Evolutionary conservation across 305 asterid species (phyloP).

Genomic region (Fraxinus baroniana): DNA sequence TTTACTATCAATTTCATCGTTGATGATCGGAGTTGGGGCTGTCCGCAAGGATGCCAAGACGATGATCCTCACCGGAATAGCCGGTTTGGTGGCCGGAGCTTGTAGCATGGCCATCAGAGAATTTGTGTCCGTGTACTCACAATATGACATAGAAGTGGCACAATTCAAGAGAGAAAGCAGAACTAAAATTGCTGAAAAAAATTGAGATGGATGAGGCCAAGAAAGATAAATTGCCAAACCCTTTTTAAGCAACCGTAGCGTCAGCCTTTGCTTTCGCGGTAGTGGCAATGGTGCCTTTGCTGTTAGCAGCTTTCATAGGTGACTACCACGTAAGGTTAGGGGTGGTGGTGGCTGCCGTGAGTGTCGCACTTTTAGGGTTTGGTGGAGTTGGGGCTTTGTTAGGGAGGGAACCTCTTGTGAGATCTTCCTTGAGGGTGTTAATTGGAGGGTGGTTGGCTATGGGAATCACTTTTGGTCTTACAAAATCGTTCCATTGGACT

Average conservation of each 20-base stretch:
- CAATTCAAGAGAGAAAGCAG: conserved; percentile 38
- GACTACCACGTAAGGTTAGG: conserved; percentile 32
- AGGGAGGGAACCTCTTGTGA: conserved; percentile 34
- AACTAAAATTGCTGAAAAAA: background rate
- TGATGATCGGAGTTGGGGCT: conserved; percentile 77
- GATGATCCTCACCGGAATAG: conserved; percentile 64
- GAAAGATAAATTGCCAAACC: conserved; percentile 30
- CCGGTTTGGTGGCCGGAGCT: conserved; percentile 63
- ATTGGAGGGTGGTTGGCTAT: conserved; percentile 46
- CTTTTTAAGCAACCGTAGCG: conserved; percentile 28
- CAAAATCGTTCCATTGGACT: conserved; percentile 27
- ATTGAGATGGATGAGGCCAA: background rate
- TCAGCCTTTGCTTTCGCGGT: conserved; percentile 35
- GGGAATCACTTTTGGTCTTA: conserved; percentile 45
- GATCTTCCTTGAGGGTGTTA: conserved; percentile 36
- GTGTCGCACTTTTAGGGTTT: conserved; percentile 40
- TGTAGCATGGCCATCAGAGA: conserved; percentile 85
- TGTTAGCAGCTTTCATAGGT: conserved; percentile 34
- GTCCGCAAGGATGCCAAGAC: conserved; percentile 40
- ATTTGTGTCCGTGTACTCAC: conserved; percentile 59
- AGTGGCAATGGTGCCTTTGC: conserved; percentile 42
- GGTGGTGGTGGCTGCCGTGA: conserved; percentile 29
- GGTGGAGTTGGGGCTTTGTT: conserved; percentile 36
- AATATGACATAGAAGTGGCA: conserved; percentile 51
- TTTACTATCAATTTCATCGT: conserved; percentile 53